Base-by-base conservation (phyloP, 2,329 filamentous ascomycete species). In the Scedosporium boydii region DNA sequence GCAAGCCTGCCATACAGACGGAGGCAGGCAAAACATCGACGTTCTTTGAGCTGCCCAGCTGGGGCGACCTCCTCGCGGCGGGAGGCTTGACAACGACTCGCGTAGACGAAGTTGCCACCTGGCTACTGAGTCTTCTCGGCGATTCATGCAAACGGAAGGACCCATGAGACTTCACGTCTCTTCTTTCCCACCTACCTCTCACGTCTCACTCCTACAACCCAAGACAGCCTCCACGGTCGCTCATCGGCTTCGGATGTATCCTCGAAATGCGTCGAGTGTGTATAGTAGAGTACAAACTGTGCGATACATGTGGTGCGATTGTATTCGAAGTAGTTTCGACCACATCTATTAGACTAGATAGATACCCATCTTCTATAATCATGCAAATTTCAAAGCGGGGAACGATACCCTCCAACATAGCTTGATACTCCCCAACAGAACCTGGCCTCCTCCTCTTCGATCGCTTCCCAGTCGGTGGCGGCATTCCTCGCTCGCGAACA, bases 31-130 rank as follows among this genome's bases (percentile, higher is more conserved):
- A 27, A 21, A 27, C 23, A 21, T 29, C 44, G 12, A 59, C 62
- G 26, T 60, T 66, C 53, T 66, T 65, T 23, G 65, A 66, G 48
- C 51, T 64, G 16, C 51, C 60, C 21, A 59, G 29, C 51, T 66
- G 63, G 63, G 18, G 53, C 5, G 34, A 56, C 6, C 51, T 65
- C 1, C 58, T 64, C 14, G 26, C 56, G 29, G 58, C 44, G 3
- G 62, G 55, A 21, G 63, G 65, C 5, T 12, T 62, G 3, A n/a
- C 38, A 26, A 38, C 42, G 4, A 34, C 60, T 6, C 60, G 18
- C 29, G 56, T 58, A 1, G 21, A 59, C 21, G 29, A 23, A 10
- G 53, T 64, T 14, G 63, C 59, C 2, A 5, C n/a, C 23, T 65
- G 65, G 63, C 58, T 61, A 14, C 38, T 41, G 12, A 21, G 53